Evolutionary conservation across 179 eudicot genomes (phyloP).

Genomic region (Drosera spatulata): DNA sequence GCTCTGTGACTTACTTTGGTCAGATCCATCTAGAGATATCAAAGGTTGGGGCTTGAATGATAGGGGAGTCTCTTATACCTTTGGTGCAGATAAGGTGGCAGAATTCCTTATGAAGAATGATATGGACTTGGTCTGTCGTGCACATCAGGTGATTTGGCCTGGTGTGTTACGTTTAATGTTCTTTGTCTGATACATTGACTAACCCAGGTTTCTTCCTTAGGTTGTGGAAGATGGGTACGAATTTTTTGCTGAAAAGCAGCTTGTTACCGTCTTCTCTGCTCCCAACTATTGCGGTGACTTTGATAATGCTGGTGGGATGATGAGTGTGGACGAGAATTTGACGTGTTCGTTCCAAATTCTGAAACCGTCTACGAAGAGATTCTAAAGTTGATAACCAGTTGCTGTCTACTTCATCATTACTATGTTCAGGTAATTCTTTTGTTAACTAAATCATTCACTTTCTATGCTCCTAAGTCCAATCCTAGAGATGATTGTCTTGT

Average conservation of each 20-base stretch:
- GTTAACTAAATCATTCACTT: too few species aligned
- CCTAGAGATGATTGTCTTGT: too few species aligned
- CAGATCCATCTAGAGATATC: conserved; percentile 65
- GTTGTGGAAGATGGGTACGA: conserved; percentile 84
- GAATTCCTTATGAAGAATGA: conserved; percentile 65
- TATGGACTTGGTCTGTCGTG: conserved; percentile 77
- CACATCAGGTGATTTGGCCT: conserved; percentile 50
- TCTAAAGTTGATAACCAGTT: too few species aligned
- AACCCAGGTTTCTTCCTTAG: conserved; percentile 16
- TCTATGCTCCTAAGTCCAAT: too few species aligned
- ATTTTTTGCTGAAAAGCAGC: conserved; percentile 71
- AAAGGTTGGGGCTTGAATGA: conserved; percentile 76
- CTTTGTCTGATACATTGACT: neutral
- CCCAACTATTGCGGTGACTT: too few species aligned
- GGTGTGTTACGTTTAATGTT: neutral
- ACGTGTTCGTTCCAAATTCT: conserved; percentile 23
- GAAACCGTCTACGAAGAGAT: conserved; percentile 28
- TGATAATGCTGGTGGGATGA: conserved; percentile 81
- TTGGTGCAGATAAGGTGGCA: conserved; percentile 66
- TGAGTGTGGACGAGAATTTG: conserved; percentile 77
- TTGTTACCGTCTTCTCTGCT: conserved; percentile 68
- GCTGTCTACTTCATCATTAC: too few species aligned
- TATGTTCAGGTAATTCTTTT: too few species aligned
- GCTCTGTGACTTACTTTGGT: conserved; percentile 72
- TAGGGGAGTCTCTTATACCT: conserved; percentile 67